A percentile compares a stretch with the other conserved stretches of the same genome.
These are phyloP conservation scores for Orbilia ellipsospora DNA, from an alignment of 2,329 filamentous ascomycete genomes.

Conservation along the genomic window DNA sequence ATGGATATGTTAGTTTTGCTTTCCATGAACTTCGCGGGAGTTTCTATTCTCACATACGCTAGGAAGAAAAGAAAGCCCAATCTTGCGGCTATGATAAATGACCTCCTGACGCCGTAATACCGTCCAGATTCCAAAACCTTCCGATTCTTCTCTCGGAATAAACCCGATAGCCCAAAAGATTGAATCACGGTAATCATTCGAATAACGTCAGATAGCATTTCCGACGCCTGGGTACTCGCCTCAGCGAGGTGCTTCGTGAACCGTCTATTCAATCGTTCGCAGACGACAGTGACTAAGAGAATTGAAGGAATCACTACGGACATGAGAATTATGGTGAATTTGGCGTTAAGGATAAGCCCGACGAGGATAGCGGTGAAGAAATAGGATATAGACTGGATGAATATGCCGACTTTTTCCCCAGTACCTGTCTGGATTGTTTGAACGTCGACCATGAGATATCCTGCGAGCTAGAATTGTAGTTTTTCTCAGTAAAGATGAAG, in stretches of 20 bases:
- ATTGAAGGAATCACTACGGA: conserved; percentile 67
- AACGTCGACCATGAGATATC: conserved; percentile 73
- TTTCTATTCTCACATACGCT: conserved; percentile 61
- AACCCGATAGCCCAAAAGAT: conserved; percentile 62
- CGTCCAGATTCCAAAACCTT: conserved; percentile 37
- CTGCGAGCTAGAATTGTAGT: conserved; percentile 68
- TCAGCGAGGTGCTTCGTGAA: conserved; percentile 62
- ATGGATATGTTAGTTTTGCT: neutral
- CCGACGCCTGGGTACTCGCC: conserved; percentile 63
- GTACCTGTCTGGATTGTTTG: conserved; percentile 75
- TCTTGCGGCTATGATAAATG: conserved; percentile 69
- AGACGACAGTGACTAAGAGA: conserved; percentile 63
- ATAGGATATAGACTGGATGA: conserved; percentile 72
- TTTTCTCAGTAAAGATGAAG: too few relatives aligned
- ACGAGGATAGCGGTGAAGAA: conserved; percentile 75
- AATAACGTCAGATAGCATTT: conserved; percentile 65
- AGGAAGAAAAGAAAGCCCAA: conserved; percentile 74
- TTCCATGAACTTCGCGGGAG: neutral
- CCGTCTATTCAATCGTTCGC: conserved; percentile 65
- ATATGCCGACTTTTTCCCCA: conserved; percentile 76
- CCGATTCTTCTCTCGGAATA: conserved; percentile 43
- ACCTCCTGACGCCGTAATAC: conserved; percentile 66
- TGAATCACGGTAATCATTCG: conserved; percentile 66
- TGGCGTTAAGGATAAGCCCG: conserved; percentile 73
- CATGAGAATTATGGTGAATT: conserved; percentile 72